Base-by-base conservation (phyloP, 1,284 basidiomycete species). In the Trichosporon inkin region DNA sequence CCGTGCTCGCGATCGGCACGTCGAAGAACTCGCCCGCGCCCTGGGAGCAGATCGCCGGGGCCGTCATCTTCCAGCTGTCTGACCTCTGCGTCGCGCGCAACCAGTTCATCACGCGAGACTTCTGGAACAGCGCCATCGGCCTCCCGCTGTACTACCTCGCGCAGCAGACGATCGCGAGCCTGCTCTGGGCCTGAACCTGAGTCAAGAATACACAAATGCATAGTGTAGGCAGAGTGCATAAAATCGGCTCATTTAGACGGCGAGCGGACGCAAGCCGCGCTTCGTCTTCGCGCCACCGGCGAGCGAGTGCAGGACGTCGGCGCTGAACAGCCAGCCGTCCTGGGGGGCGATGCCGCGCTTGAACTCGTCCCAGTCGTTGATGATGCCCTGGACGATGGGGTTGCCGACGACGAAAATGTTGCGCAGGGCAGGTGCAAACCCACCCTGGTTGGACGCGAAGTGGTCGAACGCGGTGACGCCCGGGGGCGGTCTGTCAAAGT, bases 401-500 rank as follows among this genome's bases (percentile, higher is more conserved):
- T 56, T 56, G 28, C 70, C 72, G 28, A 66, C 73, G 39, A 78
- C 58, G 59, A 65, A 61, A 54, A 78, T 67, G 65, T 78, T 76
- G 39, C 63, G 61, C 20, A 75, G 62, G 7, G 75, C 65, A 3
- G 69, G 67, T 8, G 35, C 58, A 62, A 75, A 78, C 10, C 73
- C 75, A 13, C 72, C 74, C 61, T 74, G 72, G 20, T 65, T 57
- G n/a, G 69, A 66, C 40, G 64, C 52, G 67, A 77, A 75, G 0
- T 67, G 64, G n/a, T 60, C 60, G 36, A 57, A 70, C 62, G 67
- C 55, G 24, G 58, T 59, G 47, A 57, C 59, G 24, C 73, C 73
- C 16, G 72, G 64, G 47, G 71, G 75, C 14, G 77, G 79, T 36
- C 81, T 64, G 69, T 83, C 82, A 60, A 82, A 81, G 69, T 83